Evolutionary conservation across 2,329 filamentous ascomycete genomes (phyloP).

Genomic region (Pyricularia sp.): DNA sequence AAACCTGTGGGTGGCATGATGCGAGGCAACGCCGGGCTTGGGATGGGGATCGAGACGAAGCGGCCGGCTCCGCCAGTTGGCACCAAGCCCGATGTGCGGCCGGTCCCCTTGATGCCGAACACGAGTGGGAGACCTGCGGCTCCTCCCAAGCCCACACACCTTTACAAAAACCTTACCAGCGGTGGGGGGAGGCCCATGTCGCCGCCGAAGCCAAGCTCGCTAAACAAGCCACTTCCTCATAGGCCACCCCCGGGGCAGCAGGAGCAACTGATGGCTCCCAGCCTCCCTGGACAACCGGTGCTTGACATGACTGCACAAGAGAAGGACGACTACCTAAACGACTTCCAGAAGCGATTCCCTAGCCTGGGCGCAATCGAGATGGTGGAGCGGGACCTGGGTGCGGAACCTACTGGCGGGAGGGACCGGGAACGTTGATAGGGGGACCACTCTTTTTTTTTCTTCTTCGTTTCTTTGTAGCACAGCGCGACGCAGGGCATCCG

Average conservation of each 20-base stretch:
- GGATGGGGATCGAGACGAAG: neutral
- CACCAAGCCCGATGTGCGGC: constrained; percentile 9
- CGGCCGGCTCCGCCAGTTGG: constrained; percentile 6
- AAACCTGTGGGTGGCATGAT: constrained; percentile 32
- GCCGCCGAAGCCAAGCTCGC: constrained; percentile 27
- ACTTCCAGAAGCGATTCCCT: constrained; percentile 79
- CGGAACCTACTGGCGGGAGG: constrained; percentile 16
- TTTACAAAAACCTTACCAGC: constrained; percentile 39
- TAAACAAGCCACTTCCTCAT: constrained; percentile 9
- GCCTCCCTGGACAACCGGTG: constrained; percentile 33
- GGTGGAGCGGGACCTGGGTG: constrained; percentile 56
- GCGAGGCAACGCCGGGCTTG: constrained; percentile 3
- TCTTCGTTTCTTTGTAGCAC: neutral
- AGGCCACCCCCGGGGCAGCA: constrained; percentile 11
- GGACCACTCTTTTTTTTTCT: neutral
- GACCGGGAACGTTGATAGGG: neutral
- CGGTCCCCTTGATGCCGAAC: constrained; percentile 4
- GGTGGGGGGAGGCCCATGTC: constrained; percentile 25
- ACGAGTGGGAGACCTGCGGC: constrained; percentile 31
- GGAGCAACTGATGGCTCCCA: constrained; percentile 25
- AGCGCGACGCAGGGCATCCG: neutral
- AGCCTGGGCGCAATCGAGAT: constrained; percentile 76
- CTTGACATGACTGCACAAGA: constrained; percentile 43
- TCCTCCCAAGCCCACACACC: constrained; percentile 48
- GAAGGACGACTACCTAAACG: constrained; percentile 50